Conservation (phyloP, 129 eudicot species). For the Glebionis coronaria region DNA sequence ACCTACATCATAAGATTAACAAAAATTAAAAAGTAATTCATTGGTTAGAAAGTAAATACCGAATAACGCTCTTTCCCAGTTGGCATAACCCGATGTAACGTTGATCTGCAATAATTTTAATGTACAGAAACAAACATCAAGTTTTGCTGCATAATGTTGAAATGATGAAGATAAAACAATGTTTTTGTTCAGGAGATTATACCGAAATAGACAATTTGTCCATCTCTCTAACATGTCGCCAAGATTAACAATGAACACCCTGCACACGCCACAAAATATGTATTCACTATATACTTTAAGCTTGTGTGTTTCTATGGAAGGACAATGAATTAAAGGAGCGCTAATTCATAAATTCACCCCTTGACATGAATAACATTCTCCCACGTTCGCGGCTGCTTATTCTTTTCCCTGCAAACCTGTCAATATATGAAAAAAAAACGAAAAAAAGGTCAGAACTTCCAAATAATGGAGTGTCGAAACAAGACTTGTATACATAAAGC, state of each 20-base stretch:
- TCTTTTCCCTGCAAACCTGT: too few species aligned
- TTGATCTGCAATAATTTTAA: constrained; percentile 16
- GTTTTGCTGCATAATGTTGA: background rate
- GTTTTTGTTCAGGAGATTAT: background rate
- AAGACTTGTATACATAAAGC: constrained; percentile 10
- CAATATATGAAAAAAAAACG: background rate
- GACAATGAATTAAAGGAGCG: background rate
- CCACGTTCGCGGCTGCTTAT: too few species aligned
- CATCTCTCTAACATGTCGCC: constrained; percentile 77
- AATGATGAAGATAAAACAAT: too few species aligned
- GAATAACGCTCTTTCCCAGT: constrained; percentile 74
- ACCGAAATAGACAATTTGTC: constrained; percentile 75
- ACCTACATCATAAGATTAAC: background rate
- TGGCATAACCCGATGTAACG: constrained; percentile 61
- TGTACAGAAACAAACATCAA: background rate
- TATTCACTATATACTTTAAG: constrained; percentile 3
- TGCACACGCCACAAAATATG: constrained; percentile 12
- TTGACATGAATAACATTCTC: too few species aligned
- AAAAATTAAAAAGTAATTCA: background rate
- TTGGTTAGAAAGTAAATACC: constrained; percentile 36
- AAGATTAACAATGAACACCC: too few species aligned
- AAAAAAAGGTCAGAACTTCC: background rate
- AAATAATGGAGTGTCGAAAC: background rate
- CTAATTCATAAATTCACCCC: constrained; percentile 39
- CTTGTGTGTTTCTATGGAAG: background rate